Percentiles rank a stretch among this genome's conserved stretches.
These are phyloP conservation scores for Podospora pseudopauciseta DNA, from an alignment of 495 filamentous ascomycete species.

Conservation along the genomic window DNA sequence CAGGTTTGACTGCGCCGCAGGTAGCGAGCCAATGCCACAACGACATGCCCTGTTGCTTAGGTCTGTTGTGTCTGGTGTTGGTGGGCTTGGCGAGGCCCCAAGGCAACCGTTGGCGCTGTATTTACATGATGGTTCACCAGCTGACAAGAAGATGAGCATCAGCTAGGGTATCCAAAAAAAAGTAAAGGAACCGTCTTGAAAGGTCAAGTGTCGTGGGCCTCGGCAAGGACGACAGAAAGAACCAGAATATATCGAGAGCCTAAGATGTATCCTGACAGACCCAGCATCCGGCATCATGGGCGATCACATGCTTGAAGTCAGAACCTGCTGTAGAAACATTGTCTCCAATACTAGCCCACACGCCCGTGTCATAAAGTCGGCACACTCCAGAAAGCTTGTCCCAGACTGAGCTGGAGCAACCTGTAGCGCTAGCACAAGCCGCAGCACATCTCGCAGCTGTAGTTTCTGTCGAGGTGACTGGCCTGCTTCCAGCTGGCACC, in stretches of 20 bases:
- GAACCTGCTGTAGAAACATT: background rate
- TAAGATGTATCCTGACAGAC: background rate
- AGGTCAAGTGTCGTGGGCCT: too few relatives aligned
- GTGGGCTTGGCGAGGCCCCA: background rate
- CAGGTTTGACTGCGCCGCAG: background rate
- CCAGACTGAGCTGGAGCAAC: background rate
- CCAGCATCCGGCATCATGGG: background rate
- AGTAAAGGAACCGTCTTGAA: too few relatives aligned
- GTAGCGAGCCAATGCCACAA: background rate
- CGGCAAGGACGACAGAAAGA: too few relatives aligned
- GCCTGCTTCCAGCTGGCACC: background rate
- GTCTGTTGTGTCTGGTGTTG: background rate
- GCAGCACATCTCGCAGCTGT: background rate
- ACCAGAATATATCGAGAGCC: too few relatives aligned
- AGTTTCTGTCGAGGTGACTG: background rate
- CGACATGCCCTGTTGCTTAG: background rate
- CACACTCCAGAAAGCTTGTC: background rate
- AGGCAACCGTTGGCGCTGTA: background rate
- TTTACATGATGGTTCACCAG: background rate
- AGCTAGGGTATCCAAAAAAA: background rate
- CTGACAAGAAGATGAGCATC: background rate
- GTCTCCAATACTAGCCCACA: background rate
- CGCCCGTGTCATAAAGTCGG: background rate
- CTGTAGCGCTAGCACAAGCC: background rate
- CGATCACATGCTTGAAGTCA: background rate